Evolutionary conservation across 2,329 filamentous ascomycete genomes (phyloP).

Genomic region (Phialemoniopsis sp.): DNA sequence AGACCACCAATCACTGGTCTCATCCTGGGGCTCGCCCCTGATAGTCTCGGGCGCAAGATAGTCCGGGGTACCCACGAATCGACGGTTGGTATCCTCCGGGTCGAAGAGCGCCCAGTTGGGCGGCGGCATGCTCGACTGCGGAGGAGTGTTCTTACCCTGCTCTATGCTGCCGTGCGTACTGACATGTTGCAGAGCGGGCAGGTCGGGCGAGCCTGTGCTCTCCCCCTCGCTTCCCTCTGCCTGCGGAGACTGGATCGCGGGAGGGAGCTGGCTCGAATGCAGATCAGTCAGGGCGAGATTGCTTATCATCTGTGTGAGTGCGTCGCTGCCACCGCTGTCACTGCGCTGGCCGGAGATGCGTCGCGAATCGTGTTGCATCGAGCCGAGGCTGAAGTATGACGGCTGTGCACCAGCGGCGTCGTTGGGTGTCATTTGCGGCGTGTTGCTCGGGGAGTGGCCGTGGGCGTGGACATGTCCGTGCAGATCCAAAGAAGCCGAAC

Average conservation of each 20-base stretch:
- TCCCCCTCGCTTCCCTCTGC: constrained; percentile 74
- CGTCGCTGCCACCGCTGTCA: constrained; percentile 89
- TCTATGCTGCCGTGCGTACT: constrained; percentile 32
- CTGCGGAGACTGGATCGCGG: constrained; percentile 54
- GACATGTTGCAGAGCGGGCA: constrained; percentile 59
- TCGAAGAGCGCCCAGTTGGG: constrained; percentile 93
- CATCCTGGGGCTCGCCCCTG: constrained; percentile 89
- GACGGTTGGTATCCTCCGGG: constrained; percentile 85
- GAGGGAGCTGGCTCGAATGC: constrained; percentile 31
- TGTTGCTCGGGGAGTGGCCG: constrained; percentile 72
- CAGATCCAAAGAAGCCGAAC: constrained; percentile 90
- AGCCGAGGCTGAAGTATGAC: constrained; percentile 80
- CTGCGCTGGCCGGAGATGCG: constrained; percentile 80
- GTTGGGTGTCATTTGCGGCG: constrained; percentile 82
- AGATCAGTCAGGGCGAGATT: constrained; percentile 70
- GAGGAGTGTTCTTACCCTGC: constrained; percentile 55
- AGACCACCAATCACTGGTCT: constrained; percentile 99
- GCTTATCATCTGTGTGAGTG: constrained; percentile 75
- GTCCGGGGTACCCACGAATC: constrained; percentile 95
- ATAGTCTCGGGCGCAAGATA: constrained; percentile 97
- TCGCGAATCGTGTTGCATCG: constrained; percentile 49
- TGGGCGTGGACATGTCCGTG: constrained; percentile 49
- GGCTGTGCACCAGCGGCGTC: constrained; percentile 70
- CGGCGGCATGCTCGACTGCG: constrained; percentile 70
- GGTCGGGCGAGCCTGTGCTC: constrained; percentile 71